These are phyloP conservation scores for Sophora flavescens DNA, from an alignment of 306 rosid genomes.

Conservation along the genomic window DNA sequence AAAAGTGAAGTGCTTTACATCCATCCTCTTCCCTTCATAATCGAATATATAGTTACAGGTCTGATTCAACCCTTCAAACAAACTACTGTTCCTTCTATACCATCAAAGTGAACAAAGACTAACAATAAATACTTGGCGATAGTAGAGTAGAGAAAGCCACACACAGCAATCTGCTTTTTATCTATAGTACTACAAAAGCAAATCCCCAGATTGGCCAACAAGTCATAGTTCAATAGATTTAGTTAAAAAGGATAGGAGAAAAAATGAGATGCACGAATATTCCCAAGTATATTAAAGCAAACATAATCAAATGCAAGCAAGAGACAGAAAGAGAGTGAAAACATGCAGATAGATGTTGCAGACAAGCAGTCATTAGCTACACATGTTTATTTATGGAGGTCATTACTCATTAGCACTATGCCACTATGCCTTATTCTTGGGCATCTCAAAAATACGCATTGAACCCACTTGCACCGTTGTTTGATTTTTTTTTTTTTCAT, in stretches of 20 bases:
- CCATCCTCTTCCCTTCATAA: not conserved
- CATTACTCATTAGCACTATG: too few species aligned
- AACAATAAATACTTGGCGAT: not conserved
- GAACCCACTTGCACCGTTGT: not conserved
- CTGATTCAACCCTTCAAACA: not conserved
- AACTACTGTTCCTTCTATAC: not conserved
- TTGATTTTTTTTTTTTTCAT: constrained; percentile 16
- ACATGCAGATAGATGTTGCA: not conserved
- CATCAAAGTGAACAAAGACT: not conserved
- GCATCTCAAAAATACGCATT: not conserved
- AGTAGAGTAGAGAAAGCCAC: not conserved
- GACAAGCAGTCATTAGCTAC: not conserved
- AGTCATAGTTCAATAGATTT: not conserved
- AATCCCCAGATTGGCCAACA: not conserved
- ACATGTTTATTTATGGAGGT: not conserved
- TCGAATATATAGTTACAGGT: not conserved
- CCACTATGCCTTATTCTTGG: not conserved
- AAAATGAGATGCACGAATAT: not conserved
- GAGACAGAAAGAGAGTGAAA: not conserved
- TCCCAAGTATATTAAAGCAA: constrained; percentile 22
- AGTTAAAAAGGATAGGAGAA: not conserved
- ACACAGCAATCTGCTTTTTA: not conserved
- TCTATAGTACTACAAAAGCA: not conserved
- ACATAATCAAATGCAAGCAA: not conserved
- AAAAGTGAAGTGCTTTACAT: not conserved